A percentile compares a stretch with the other conserved stretches of the same genome.
These are phyloP conservation scores for Xerophyta viscosa DNA, from an alignment of 106 monocot species.

Conservation along the genomic window DNA sequence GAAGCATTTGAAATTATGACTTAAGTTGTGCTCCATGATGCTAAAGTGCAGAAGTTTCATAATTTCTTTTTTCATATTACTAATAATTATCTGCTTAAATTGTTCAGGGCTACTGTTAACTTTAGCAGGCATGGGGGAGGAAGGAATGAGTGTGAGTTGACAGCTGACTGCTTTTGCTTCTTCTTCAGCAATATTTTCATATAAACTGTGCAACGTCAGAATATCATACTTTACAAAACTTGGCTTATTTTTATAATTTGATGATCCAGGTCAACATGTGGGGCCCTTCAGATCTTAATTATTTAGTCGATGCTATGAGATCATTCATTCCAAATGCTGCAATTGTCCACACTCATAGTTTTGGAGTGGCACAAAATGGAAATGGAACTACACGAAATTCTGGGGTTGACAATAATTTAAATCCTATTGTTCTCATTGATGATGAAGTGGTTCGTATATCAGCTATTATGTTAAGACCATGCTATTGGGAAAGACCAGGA, in stretches of 20 bases:
- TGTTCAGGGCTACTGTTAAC: constrained; percentile 77
- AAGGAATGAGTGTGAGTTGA: constrained; percentile 86
- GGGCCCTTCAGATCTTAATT: constrained; percentile 95
- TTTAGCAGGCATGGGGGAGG: constrained; percentile 91
- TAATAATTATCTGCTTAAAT: too few relatives aligned
- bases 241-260: background rate
- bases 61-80: too few relatives aligned
- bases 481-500: constrained; percentile 9
- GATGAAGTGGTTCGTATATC: constrained; percentile 87
- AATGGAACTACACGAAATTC: constrained; percentile 18
- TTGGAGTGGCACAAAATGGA: constrained; percentile 34
- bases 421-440: constrained; percentile 73
- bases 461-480: constrained; percentile 62
- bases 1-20: too few relatives aligned
- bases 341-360: constrained; percentile 85
- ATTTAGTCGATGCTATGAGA: constrained; percentile 80
- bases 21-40: too few relatives aligned
- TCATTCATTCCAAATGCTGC: constrained; percentile 91
- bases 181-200: background rate
- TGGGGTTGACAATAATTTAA: background rate
- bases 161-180: background rate
- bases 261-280: constrained; percentile 79
- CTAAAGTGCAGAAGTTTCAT: too few relatives aligned
- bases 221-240: too few relatives aligned
- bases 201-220: too few relatives aligned